Evolutionary conservation across 805 yeast genomes (phyloP), one percentile per base, ranked within the genome.

Genomic region (Kregervanrija fluxuum): DNA sequence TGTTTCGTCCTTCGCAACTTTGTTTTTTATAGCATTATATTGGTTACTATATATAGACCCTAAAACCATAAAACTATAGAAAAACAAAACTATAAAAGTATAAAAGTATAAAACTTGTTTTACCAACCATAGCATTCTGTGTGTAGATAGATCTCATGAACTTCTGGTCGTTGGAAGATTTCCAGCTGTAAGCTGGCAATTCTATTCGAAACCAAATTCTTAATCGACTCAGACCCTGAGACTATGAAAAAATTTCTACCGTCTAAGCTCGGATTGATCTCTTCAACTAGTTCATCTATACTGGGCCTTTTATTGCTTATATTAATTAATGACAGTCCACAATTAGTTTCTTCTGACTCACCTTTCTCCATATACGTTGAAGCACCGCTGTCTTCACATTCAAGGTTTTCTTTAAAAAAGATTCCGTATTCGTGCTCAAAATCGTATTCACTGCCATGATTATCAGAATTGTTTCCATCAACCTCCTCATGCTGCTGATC

Each of bases 81-180:
- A n/a, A n/a, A n/a, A n/a, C n/a, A n/a, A n/a, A n/a, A n/a, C n/a
- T n/a, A n/a, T n/a, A n/a, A n/a, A n/a, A n/a, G n/a, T n/a, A n/a
- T n/a, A 38, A 37, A n/a, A 16, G 16, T 34, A 41, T 43, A 16
- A 30, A 17, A 22, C 15, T 17, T 31, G 13, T 9, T 11, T 33
- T 43, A 67, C 65, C 68, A 75, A 1, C 77, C 75, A 54, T 73
- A 76, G 33, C 70, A 59, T 52, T 76, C 82, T 0, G 79, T 71
- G 48, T 75, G 79, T 30, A 76, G 54, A 44, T 66, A 74, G 11
- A 75, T 60, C 52, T 76, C 80, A 38, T 68, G 69, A 11, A 71
- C 57, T 1, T 44, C 40, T 4, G 50, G 44, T 1, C 53, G 48
- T 48, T 45, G 33, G 32, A 53, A 46, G 2, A 66, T 57, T 35